Evolutionary conservation across 257 asterid species (phyloP).

Genomic region (Solanum gracilifrons): DNA sequence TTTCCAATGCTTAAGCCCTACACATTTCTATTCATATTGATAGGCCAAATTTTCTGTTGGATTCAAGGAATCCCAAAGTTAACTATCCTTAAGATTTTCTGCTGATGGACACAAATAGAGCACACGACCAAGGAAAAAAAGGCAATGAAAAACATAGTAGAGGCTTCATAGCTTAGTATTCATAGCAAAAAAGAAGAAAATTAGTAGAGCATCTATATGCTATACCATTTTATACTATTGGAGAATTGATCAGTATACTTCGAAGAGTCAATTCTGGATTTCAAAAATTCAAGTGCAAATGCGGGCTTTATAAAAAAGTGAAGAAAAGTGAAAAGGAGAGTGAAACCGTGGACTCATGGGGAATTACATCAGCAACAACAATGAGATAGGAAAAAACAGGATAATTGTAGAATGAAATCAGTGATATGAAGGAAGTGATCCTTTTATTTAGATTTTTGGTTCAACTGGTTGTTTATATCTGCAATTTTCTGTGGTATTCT

Average conservation of each 20-base stretch:
- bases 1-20: background rate
- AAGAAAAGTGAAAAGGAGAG: background rate
- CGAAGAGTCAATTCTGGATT: background rate
- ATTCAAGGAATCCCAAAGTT: background rate
- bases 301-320: background rate
- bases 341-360: background rate
- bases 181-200: background rate
- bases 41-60: background rate
- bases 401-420: background rate
- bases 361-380: background rate
- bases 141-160: background rate
- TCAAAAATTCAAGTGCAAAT: background rate
- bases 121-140: background rate
- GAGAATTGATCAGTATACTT: background rate
- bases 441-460: background rate
- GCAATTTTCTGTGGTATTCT: background rate
- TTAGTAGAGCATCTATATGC: background rate
- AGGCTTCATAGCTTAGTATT: background rate
- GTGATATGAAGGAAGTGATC: background rate
- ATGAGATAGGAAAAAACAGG: background rate
- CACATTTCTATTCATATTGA: background rate
- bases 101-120: background rate
- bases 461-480: background rate
- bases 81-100: background rate
- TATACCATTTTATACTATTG: background rate